Conservation (phyloP, 2,329 filamentous ascomycete species). For the Pseudogymnoascus sp. region DNA sequence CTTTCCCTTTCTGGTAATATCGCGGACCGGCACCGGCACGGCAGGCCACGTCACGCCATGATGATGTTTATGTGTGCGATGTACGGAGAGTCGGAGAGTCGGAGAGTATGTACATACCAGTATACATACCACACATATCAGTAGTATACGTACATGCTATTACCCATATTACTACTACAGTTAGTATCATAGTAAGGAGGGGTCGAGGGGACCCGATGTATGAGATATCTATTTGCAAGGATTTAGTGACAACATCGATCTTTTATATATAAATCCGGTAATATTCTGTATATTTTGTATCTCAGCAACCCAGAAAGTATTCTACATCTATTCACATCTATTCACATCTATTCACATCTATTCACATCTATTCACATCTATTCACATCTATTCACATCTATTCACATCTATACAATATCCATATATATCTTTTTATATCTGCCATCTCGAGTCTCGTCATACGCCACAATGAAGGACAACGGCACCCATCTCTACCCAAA, state of each 20-base stretch:
- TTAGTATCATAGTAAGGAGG: too few relatives aligned
- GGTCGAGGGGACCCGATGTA: neutral
- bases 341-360: neutral
- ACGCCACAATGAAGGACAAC: conserved; percentile 20
- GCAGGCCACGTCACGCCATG: neutral
- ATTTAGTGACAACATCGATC: neutral
- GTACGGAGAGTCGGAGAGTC: too few relatives aligned
- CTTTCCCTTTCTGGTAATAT: neutral
- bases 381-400: neutral
- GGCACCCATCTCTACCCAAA: conserved; percentile 34
- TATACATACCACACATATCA: too few relatives aligned
- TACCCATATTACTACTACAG: too few relatives aligned
- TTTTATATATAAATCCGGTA: neutral
- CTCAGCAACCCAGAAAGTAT: neutral
- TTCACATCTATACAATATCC: neutral
- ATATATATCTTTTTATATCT: neutral
- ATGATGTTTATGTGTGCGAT: neutral
- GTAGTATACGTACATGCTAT: too few relatives aligned
- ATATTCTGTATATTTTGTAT: neutral
- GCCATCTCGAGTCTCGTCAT: neutral
- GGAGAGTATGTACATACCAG: too few relatives aligned
- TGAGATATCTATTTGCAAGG: neutral
- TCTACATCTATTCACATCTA: neutral
- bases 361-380: neutral
- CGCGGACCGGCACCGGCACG: neutral